Conservation (phyloP, 768 basidiomycete genomes). For the Boletellus ananas region DNA sequence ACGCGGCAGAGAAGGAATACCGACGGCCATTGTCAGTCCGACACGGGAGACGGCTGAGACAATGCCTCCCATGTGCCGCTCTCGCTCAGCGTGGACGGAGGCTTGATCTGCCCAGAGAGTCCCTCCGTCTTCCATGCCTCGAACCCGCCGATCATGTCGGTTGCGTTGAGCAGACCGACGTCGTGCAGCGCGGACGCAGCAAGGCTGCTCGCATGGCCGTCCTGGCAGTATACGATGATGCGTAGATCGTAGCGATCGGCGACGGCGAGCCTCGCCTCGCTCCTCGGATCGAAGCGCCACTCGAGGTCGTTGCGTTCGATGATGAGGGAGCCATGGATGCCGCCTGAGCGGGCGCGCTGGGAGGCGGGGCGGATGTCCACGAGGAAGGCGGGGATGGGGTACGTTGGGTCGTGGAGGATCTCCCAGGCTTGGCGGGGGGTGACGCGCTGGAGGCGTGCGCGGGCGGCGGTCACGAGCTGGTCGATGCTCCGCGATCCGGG, state of each 20-base stretch:
- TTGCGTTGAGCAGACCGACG: conserved; percentile 67
- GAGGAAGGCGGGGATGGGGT: conserved; percentile 61
- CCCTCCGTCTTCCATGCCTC: conserved; percentile 67
- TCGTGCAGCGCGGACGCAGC: conserved; percentile 68
- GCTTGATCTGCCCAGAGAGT: conserved; percentile 49
- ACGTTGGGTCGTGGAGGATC: conserved; percentile 50
- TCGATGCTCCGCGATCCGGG: conserved; percentile 60
- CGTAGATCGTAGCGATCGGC: conserved; percentile 74
- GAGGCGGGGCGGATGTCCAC: conserved; percentile 73
- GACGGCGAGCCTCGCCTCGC: conserved; percentile 53
- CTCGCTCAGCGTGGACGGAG: conserved; percentile 28
- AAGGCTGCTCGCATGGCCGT: conserved; percentile 68
- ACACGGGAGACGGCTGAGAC: conserved; percentile 27
- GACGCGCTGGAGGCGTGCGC: conserved; percentile 62
- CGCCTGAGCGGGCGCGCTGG: conserved; percentile 55
- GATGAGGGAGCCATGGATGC: conserved; percentile 63
- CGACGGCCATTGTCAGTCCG: conserved; percentile 11
- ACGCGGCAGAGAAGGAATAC: background rate
- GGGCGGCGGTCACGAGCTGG: conserved; percentile 52
- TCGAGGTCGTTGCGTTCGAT: conserved; percentile 77
- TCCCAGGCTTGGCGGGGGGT: conserved; percentile 56
- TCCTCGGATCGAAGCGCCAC: conserved; percentile 76
- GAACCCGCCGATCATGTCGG: conserved; percentile 74
- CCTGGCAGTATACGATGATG: conserved; percentile 72
- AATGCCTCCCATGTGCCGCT: conserved; percentile 30